phyloP scores from a whole-genome alignment of 768 basidiomycete genomes.

The Tylopilus rubrobrunneus region DNA sequence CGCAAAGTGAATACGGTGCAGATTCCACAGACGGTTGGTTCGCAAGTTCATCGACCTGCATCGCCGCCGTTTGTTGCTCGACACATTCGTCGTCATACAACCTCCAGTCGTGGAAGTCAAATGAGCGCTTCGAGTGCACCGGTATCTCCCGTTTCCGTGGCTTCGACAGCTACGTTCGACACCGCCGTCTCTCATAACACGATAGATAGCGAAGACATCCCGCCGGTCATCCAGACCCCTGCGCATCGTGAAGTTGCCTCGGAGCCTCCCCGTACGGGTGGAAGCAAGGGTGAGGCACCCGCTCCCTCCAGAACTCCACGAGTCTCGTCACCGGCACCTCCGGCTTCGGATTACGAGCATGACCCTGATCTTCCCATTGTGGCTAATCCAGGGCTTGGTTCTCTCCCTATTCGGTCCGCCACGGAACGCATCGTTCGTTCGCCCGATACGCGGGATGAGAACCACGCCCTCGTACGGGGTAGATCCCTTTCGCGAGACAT shows the following conservation, averaged over 20 bases:
- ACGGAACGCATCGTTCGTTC: constrained; percentile 31
- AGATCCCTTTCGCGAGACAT: constrained; percentile 31
- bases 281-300: constrained; percentile 13
- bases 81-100: constrained; percentile 32
- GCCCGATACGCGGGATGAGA: constrained; percentile 28
- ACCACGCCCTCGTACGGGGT: constrained; percentile 26
- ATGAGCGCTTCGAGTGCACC: constrained; percentile 29
- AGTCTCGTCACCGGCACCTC: constrained; percentile 23
- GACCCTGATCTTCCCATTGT: constrained; percentile 26
- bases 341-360: constrained; percentile 21
- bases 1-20: constrained; percentile 26
- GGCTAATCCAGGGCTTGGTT: constrained; percentile 11
- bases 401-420: constrained; percentile 28
- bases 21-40: constrained; percentile 14
- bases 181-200: constrained; percentile 19
- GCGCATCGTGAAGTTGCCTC: constrained; percentile 18
- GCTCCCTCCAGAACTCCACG: constrained; percentile 19
- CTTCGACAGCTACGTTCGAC: constrained; percentile 28
- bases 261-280: constrained; percentile 21
- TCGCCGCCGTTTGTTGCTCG: constrained; percentile 33
- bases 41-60: constrained; percentile 24
- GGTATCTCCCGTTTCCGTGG: constrained; percentile 28
- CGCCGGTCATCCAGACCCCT: constrained; percentile 11
- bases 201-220: constrained; percentile 18
- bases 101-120: constrained; percentile 30